Evolutionary conservation across 805 yeast species (phyloP), one percentile per base, ranked within the genome.

Genomic region (Gaillardinia entomophila): DNA sequence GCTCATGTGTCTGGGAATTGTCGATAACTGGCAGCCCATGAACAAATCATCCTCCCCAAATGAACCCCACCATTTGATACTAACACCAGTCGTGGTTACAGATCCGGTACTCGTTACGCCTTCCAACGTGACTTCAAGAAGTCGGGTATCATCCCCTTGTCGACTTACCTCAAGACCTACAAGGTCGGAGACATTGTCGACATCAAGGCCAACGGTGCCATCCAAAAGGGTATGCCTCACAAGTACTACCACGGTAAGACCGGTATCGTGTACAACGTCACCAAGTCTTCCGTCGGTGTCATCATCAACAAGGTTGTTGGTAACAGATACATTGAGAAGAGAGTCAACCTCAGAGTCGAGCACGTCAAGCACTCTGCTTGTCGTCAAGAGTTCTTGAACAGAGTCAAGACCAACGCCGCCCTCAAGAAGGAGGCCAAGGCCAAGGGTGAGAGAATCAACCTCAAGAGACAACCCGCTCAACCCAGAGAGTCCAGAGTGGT

Each of bases 161-260:
- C 97, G 55, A 85, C 95, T 67, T 92, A 90, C 92, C 75, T 92
- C 78, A 88, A 86, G 83, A 75, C 79, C 67, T 92, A 92, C 95
- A 88, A 80, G 75, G 97, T 92, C 61, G 98, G 98, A 66, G 98
- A 92, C 73, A 90, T 92, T 60, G 98, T 92, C 64, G 98, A 92
- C 74, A 89, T 92, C 79, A 90, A 86, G 77, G 98, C 94, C 71
- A 92, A 92, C 71, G 96, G 96, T 80, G 79, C 98, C 55, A 78
- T 89, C 79, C 97, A 92, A 71, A 89, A 90, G 83, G 97, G 97
- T 86, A 87, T 92, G 96, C 98, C 98, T 71, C 96, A 87, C 88
- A 92, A 92, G 79, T 89, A 78, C 84, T 92, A 92, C 96, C 97
- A 92, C 81, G 98, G 98, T 75, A 92, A 89, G 82, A 92, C 98